Evolutionary conservation across 495 filamentous ascomycete genomes (phyloP).

Genomic region (Aspergillus homomorphus): DNA sequence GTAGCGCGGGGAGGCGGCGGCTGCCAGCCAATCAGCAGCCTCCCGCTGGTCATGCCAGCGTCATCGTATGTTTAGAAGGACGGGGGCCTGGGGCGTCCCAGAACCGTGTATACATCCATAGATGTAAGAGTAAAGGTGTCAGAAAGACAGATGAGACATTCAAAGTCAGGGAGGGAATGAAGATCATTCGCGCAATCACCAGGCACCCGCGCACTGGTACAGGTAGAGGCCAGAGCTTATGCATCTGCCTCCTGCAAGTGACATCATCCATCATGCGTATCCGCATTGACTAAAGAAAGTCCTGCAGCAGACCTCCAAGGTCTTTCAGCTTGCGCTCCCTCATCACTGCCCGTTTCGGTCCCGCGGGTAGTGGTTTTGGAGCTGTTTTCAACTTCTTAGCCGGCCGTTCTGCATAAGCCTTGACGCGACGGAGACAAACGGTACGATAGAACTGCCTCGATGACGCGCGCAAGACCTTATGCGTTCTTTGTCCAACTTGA

Average conservation of each 20-base stretch:
- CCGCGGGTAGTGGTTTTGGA: not conserved
- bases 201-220: not conserved
- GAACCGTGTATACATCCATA: not conserved
- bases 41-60: conserved; percentile 21
- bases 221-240: not conserved
- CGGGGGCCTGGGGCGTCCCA: not conserved
- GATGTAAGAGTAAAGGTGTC: no score
- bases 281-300: conserved; percentile 18
- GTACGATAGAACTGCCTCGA: not conserved
- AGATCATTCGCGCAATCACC: not conserved
- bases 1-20: conserved; percentile 1
- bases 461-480: not conserved
- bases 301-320: conserved; percentile 21
- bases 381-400: conserved; percentile 14
- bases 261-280: conserved; percentile 4
- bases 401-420: conserved; percentile 6
- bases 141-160: no score
- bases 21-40: conserved; percentile 28
- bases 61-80: not conserved
- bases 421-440: conserved; percentile 14
- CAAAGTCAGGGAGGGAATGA: not conserved
- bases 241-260: conserved; percentile 6
- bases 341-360: conserved; percentile 24
- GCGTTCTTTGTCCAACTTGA: conserved; percentile 19
- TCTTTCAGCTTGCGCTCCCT: conserved; percentile 21